phyloP scores from a whole-genome alignment of 2,329 filamentous ascomycete genomes.

The Hymenoscyphus salicellus region DNA sequence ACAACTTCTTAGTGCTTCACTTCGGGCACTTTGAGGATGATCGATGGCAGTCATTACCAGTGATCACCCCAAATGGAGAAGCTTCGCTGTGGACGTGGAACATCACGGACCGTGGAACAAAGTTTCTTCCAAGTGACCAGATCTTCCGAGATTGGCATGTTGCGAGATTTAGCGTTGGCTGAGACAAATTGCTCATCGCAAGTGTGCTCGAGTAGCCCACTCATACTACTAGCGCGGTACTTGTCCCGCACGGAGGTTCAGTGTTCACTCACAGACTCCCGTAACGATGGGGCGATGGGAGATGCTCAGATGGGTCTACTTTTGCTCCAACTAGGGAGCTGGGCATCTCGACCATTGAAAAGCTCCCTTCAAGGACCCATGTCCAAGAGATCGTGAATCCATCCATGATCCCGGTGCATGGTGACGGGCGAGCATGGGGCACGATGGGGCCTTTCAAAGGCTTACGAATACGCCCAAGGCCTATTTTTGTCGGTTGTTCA shows the following conservation, averaged over 20 bases:
- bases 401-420: background rate
- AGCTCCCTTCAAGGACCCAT: background rate
- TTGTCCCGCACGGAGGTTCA: background rate
- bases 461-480: background rate
- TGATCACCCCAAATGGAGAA: background rate
- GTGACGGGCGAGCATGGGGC: constrained; percentile 1
- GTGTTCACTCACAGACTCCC: background rate
- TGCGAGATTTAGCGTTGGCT: background rate
- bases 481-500: constrained; percentile 3
- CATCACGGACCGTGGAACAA: background rate
- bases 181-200: background rate
- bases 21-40: background rate
- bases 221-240: background rate
- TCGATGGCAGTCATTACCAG: background rate
- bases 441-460: background rate
- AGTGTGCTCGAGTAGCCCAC: too few relatives aligned
- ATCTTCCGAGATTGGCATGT: constrained; percentile 1
- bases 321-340: background rate
- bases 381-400: background rate
- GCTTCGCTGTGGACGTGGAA: background rate
- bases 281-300: background rate
- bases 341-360: background rate
- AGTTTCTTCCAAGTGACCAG: background rate
- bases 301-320: constrained; percentile 3
- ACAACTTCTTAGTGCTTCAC: background rate